phyloP scores from a whole-genome alignment of 1,139 yeast species.

The Geotrichum restrictum region DNA sequence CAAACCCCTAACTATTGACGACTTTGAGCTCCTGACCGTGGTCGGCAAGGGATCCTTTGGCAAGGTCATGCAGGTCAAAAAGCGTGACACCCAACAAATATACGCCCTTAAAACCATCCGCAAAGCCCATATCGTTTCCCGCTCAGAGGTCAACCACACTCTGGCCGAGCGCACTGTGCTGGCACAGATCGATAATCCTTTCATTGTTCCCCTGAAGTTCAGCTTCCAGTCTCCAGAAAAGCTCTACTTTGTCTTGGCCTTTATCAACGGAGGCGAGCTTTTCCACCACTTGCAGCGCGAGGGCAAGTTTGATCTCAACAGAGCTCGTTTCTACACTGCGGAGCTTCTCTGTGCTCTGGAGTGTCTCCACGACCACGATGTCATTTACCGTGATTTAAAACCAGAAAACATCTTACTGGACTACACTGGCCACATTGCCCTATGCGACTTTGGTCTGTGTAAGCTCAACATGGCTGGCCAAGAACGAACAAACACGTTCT shows the following conservation, averaged over 20 bases:
- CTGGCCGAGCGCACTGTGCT: slow-evolving; percentile 92
- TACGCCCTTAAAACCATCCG: slow-evolving; percentile 91
- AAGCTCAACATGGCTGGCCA: slow-evolving; percentile 86
- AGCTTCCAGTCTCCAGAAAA: slow-evolving; percentile 96
- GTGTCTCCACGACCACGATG: slow-evolving; percentile 82
- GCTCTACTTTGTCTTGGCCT: slow-evolving; percentile 80
- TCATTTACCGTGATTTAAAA: slow-evolving; percentile 89
- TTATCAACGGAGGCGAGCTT: slow-evolving; percentile 94
- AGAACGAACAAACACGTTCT: slow-evolving; percentile 87
- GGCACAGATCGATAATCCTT: slow-evolving; percentile 91
- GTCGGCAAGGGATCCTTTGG: slow-evolving; percentile 98
- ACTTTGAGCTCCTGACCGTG: slow-evolving; percentile 86
- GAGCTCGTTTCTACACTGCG: slow-evolving; percentile 90
- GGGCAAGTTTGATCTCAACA: slow-evolving; percentile 80
- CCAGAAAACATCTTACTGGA: slow-evolving; percentile 93
- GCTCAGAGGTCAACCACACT: slow-evolving; percentile 93
- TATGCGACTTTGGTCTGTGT: slow-evolving; percentile 95
- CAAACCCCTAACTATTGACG: slow-evolving; percentile 76
- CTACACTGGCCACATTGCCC: slow-evolving; percentile 94
- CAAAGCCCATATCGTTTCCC: slow-evolving; percentile 87
- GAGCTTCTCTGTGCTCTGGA: slow-evolving; percentile 90
- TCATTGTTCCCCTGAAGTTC: slow-evolving; percentile 91
- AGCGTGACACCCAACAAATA: slow-evolving; percentile 88
- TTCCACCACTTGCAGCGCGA: slow-evolving; percentile 91
- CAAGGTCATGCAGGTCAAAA: slow-evolving; percentile 96